These are phyloP conservation scores for Crithidia expoeki DNA, from an alignment of 208 protist genomes.

Conservation along the genomic window DNA sequence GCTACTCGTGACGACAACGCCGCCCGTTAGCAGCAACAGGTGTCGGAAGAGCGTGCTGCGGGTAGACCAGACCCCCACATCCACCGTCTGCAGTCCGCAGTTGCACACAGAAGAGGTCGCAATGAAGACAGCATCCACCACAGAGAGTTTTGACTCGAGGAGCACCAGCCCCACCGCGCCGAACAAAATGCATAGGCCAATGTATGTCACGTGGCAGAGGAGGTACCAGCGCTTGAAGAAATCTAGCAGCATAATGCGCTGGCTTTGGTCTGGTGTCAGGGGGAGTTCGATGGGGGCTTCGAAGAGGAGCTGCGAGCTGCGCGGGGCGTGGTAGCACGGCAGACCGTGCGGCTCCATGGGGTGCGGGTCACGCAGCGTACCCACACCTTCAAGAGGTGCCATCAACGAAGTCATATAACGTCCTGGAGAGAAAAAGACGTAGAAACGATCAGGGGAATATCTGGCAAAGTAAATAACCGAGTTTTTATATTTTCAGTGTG, in stretches of 20 bases:
- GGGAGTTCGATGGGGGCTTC: conserved; percentile 51
- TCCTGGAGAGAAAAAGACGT: not conserved
- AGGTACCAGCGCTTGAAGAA: conserved; percentile 81
- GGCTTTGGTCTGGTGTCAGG: conserved; percentile 45
- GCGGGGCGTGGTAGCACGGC: conserved; percentile 21
- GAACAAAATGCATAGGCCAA: conserved; percentile 32
- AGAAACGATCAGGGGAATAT: not conserved
- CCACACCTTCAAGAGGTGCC: conserved; percentile 10
- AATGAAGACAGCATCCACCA: conserved; percentile 68
- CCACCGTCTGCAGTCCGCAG: conserved; percentile 73
- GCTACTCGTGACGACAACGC: conserved; percentile 72
- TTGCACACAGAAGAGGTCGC: conserved; percentile 75
- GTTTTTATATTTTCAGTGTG: too few species aligned
- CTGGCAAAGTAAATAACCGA: too few species aligned
- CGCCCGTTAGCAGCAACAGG: conserved; percentile 65
- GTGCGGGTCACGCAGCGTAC: not conserved
- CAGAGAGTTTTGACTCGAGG: conserved; percentile 21
- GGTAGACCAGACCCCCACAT: conserved; percentile 50
- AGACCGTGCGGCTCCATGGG: not conserved
- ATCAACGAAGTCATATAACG: conserved; percentile 2
- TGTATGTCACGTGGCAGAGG: conserved; percentile 60
- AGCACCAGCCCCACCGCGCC: conserved; percentile 43
- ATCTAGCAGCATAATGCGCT: conserved; percentile 44
- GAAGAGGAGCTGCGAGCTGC: conserved; percentile 58
- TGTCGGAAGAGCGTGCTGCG: conserved; percentile 46